A percentile compares a stretch with the other conserved stretches of the same genome.
phyloP scores from a whole-genome alignment of 805 yeast genomes.

The Suhomyces canberraensis region DNA sequence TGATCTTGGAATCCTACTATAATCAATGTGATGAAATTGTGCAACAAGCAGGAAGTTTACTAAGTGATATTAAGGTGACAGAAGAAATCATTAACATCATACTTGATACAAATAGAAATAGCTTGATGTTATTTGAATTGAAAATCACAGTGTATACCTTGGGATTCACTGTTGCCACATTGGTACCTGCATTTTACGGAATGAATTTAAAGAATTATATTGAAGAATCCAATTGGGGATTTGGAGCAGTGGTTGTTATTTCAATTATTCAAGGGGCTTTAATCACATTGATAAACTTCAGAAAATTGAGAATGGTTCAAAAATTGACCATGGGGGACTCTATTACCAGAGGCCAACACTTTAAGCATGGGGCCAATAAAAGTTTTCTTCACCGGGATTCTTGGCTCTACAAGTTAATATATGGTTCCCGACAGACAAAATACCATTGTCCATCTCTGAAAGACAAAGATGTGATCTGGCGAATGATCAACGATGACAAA shows the following conservation, averaged over 20 bases:
- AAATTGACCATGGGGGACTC: conserved; percentile 50
- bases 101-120: conserved; percentile 85
- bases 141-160: conserved; percentile 80
- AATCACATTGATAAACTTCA: conserved; percentile 55
- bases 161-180: conserved; percentile 81
- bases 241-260: conserved; percentile 50
- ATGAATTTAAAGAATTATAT: conserved; percentile 79
- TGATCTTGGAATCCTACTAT: conserved; percentile 84
- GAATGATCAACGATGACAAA: conserved; percentile 41
- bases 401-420: conserved; percentile 21
- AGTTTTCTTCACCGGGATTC: conserved; percentile 7
- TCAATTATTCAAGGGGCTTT: conserved; percentile 53
- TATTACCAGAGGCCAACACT: not conserved
- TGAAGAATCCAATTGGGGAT: conserved; percentile 65
- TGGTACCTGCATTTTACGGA: conserved; percentile 85
- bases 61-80: conserved; percentile 82
- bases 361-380: conserved; percentile 23
- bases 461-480: conserved; percentile 41
- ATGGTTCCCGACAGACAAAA: conserved; percentile 24
- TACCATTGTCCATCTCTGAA: conserved; percentile 32
- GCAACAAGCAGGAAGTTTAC: conserved; percentile 80
- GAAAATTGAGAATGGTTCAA: conserved; percentile 58
- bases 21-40: conserved; percentile 91
- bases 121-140: conserved; percentile 81
- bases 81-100: conserved; percentile 92